Evolutionary conservation across 164 flowering plant species (phyloP).

Genomic region (Magnolia sinica): DNA sequence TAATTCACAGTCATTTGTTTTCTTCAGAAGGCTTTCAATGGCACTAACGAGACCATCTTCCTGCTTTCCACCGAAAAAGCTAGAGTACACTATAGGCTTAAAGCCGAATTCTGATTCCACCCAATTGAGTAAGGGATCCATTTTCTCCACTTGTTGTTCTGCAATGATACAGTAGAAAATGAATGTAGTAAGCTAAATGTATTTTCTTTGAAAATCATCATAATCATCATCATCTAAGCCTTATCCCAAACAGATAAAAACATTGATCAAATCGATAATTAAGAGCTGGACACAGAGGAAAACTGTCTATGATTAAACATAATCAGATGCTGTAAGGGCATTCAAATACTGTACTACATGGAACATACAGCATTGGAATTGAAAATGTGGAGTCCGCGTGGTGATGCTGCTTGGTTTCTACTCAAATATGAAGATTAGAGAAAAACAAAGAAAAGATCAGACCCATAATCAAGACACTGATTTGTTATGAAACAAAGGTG

Average conservation of each 20-base stretch:
- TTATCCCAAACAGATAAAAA: no score
- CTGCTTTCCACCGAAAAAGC: constrained; percentile 91
- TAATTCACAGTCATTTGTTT: constrained; percentile 68
- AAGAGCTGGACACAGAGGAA: no score
- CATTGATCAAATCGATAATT: no score
- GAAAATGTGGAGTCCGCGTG: no score
- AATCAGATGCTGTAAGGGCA: no score
- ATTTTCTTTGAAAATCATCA: neutral
- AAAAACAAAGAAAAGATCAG: neutral
- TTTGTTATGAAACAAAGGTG: neutral
- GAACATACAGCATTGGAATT: no score
- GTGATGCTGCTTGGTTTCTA: no score
- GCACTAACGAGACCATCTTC: constrained; percentile 70
- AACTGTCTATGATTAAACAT: no score
- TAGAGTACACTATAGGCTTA: constrained; percentile 71
- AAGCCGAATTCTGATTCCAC: constrained; percentile 78
- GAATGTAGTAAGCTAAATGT: neutral
- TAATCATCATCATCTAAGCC: no score
- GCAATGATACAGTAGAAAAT: constrained; percentile 15
- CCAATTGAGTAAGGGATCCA: constrained; percentile 88
- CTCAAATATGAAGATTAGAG: no score
- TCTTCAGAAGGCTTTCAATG: constrained; percentile 59
- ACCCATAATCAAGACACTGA: neutral
- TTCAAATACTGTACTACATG: no score
- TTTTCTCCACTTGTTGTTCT: constrained; percentile 76